phyloP scores from a whole-genome alignment of 768 basidiomycete genomes.

The Amyloporia xantha region DNA sequence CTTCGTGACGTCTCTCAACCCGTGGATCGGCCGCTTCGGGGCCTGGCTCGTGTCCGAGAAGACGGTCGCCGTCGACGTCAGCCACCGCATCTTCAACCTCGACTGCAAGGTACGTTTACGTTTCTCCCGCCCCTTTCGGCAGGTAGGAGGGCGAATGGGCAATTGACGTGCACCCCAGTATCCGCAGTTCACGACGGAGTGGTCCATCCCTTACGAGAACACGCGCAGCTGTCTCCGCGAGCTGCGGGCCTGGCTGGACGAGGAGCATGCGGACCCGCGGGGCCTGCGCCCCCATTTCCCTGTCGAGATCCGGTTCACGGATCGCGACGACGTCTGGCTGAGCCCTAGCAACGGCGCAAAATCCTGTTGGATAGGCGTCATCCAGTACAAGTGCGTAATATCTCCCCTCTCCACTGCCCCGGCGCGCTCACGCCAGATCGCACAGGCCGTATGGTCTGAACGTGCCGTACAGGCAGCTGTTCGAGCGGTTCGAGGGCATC shows the following conservation, averaged over 20 bases:
- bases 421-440: background rate
- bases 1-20: constrained; percentile 55
- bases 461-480: constrained; percentile 75
- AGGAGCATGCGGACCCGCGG: constrained; percentile 55
- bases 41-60: constrained; percentile 58
- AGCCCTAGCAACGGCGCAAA: constrained; percentile 75
- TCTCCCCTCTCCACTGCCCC: background rate
- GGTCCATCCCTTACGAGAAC: constrained; percentile 76
- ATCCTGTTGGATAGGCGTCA: constrained; percentile 94
- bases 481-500: constrained; percentile 70
- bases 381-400: constrained; percentile 83
- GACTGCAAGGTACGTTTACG: constrained; percentile 71
- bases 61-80: constrained; percentile 64
- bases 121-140: background rate
- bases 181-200: constrained; percentile 92
- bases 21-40: constrained; percentile 54
- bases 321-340: constrained; percentile 88
- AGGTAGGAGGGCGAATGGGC: background rate
- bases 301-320: constrained; percentile 86
- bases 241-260: constrained; percentile 63
- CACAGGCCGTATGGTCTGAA: constrained; percentile 78
- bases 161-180: constrained; percentile 40
- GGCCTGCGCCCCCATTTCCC: constrained; percentile 89
- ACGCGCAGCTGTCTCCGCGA: constrained; percentile 64
- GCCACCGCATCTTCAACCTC: constrained; percentile 83